These are phyloP conservation scores for Phtheirospermum japonicum DNA, from an alignment of 257 asterid genomes.

Conservation along the genomic window DNA sequence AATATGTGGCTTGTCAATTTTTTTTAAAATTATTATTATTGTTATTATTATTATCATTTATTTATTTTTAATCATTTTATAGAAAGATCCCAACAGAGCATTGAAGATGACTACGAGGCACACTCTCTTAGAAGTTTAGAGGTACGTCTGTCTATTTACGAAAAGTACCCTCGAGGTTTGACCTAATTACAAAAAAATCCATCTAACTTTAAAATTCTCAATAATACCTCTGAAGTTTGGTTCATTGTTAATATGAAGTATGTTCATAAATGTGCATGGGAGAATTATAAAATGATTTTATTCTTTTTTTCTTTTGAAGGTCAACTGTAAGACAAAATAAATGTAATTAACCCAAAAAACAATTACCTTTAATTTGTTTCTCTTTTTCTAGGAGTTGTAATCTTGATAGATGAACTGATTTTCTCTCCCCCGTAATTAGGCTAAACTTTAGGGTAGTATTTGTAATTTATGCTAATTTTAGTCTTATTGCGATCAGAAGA, in stretches of 20 bases:
- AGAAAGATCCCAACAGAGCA: constrained; percentile 81
- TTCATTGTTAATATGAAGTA: no score
- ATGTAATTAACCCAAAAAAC: no score
- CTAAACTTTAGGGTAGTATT: background rate
- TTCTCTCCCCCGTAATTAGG: background rate
- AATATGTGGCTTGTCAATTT: background rate
- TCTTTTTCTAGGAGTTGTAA: background rate
- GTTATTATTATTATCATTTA: no score
- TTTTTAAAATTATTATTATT: constrained; percentile 12
- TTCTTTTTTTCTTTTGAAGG: no score
- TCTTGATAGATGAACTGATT: background rate
- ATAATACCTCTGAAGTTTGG: no score
- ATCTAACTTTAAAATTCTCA: no score
- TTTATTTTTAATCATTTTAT: constrained; percentile 22
- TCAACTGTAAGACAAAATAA: no score
- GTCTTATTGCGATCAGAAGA: background rate
- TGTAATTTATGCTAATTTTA: background rate
- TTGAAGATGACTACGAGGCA: constrained; percentile 85
- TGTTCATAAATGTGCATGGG: no score
- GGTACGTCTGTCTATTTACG: constrained; percentile 43
- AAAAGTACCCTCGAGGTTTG: background rate
- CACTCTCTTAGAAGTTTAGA: constrained; percentile 82
- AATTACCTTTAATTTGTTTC: no score
- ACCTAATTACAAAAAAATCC: background rate
- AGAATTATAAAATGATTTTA: no score